Evolutionary conservation across 108 stramenopile species (phyloP), one percentile per base, ranked within the genome.

Genomic region (Cyclotella cryptica): DNA sequence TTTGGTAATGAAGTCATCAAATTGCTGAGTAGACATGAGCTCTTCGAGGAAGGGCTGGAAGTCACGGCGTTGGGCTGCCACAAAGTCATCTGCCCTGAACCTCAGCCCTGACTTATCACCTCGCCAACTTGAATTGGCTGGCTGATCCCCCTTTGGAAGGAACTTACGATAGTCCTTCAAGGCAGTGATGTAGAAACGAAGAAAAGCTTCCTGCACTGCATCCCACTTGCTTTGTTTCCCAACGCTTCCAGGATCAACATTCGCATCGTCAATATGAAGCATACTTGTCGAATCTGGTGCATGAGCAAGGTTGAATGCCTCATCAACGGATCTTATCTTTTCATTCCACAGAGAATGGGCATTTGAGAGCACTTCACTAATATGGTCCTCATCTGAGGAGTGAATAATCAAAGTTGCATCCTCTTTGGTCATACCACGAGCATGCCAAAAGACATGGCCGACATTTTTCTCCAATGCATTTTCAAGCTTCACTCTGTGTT

Each of bases 1-100:
- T 55, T 91, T 88, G 28, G 91, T 93, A 12, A 97, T 87, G 71
- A 95, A 97, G 55, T 91, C 90, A 68, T 94, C 91, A 79, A 97
- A 97, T 60, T 90, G 90, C 69, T 97, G 96, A 11, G 94, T 97
- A 21, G 40, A 35, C 39, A 87, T 85, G 7, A 97, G 57, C 58
- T 89, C 89, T 39, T 77, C 68, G 45, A 97, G 58, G 57, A 93
- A 97, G 0, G 85, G 74, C 41, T 75, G 78, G 66, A 89, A 89
- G 26, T 91, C 88, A 19, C 79, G 65, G 14, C 85, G 87, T 66
- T 89, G 88, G 13, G 81, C 80, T 19, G 66, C 49, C 22, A 94
- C 74, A 71, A 93, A 94, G 18, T 75, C 86, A 39, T 85, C 88
- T 42, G 84, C 55, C 45, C 45, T 77, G 54, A 87, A 87, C 24